Percentiles rank a stretch among this genome's conserved stretches.
Conservation (phyloP, 164 flowering plant genomes). For the Aristolochia fimbriata region DNA sequence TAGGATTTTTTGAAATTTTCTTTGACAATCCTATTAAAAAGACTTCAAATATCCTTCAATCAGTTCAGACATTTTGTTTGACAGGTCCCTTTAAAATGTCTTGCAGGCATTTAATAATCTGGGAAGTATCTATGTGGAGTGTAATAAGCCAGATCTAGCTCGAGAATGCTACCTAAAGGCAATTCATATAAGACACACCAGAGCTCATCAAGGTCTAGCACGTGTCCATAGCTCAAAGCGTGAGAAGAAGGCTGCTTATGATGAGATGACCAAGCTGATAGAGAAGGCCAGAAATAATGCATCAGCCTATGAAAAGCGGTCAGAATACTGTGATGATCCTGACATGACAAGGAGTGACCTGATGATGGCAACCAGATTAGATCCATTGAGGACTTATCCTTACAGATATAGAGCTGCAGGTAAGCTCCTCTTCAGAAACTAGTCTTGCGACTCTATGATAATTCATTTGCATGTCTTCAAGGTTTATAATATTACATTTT, state of each 20-base stretch:
- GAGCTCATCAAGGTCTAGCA: constrained; percentile 97
- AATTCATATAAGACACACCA: constrained; percentile 76
- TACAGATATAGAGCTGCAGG: constrained; percentile 98
- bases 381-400: constrained; percentile 92
- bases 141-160: constrained; percentile 76
- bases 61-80: constrained; percentile 1
- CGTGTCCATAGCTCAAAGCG: constrained; percentile 74
- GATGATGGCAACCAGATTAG: constrained; percentile 62
- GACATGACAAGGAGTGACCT: constrained; percentile 87
- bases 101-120: constrained; percentile 84
- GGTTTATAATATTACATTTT: not conserved
- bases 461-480: not conserved
- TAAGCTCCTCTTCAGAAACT: constrained; percentile 20
- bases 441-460: not conserved
- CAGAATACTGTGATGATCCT: constrained; percentile 81
- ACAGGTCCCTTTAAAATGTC: constrained; percentile 4
- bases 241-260: constrained; percentile 77
- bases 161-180: constrained; percentile 80
- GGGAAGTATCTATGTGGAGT: constrained; percentile 87
- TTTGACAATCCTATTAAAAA: too few species aligned
- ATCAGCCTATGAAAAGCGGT: constrained; percentile 94
- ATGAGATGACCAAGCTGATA: constrained; percentile 94
- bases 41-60: not conserved
- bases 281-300: constrained; percentile 82
- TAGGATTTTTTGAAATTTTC: too few species aligned